Base-by-base conservation (phyloP, 768 basidiomycete genomes). In the Russula dissimulans region DNA sequence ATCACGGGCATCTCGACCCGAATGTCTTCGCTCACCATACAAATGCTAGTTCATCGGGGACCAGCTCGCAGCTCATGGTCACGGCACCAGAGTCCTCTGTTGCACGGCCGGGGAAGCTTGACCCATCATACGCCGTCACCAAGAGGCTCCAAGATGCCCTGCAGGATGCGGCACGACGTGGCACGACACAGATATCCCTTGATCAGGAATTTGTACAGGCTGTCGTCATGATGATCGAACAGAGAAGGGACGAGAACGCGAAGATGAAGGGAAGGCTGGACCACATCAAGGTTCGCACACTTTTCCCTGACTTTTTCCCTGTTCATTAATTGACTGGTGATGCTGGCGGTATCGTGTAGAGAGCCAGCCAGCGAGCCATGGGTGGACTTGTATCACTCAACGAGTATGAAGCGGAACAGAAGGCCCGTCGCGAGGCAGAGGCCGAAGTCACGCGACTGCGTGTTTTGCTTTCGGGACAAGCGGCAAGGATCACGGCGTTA, bases 341-440 rank as follows among this genome's bases (percentile, higher is more conserved):
- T 18, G 5, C 10, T 31, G 31, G 12, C 11, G 12, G 12, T 38
- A 14, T 38, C 12, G 11, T 47, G 36, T 69, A 99, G 95, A 79
- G 95, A 52, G 85, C 89, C 50, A 97, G 92, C 69, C 88, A 89
- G 64, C 89, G 92, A 65, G 95, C 90, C 62, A 89, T 94, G 57
- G 89, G 94, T 63, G 97, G 97, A 44, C 76, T 99, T 0, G 93
- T 95, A 29, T 94, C 95, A 2, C 90, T 94, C 66, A 86, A 87
- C 45, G 97, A 98, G 69, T 97, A 95, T 69, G 95, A 97, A 69
- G 83, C 83, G 54, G 97, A 98, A 72, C 78, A 94, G 39, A 85
- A 89, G 59, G 84, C 86, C 22, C 82, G 95, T 18, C 83, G 91
- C 17, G 94, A 97, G 64, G 89, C 91, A 1, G 94, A 98, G 73